These are phyloP conservation scores for Syzygium aqueum DNA, from an alignment of 345 rosid species.

Conservation along the genomic window DNA sequence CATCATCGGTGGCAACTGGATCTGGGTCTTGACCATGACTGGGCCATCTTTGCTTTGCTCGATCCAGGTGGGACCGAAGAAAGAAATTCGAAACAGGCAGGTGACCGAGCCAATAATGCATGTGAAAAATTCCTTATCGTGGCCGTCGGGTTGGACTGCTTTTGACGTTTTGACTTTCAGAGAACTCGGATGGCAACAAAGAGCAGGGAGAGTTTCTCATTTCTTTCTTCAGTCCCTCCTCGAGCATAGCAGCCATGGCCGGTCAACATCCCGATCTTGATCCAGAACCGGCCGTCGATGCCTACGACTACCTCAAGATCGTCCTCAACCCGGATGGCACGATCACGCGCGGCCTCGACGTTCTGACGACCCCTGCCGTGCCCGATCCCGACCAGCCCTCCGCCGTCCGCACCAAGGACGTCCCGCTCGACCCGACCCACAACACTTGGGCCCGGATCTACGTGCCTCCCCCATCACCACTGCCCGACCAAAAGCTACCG, in stretches of 20 bases:
- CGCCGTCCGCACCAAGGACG: slow-evolving; percentile 3
- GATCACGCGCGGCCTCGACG: no score
- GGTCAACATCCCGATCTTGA: no score
- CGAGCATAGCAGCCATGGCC: no score
- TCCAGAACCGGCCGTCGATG: no score
- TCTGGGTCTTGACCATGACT: no score
- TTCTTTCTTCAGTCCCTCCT: no score
- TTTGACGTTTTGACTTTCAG: background rate
- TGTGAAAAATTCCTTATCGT: background rate
- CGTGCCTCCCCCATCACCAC: slow-evolving; percentile 1
- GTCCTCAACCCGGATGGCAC: background rate
- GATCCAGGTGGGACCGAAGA: no score
- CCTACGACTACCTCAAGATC: background rate
- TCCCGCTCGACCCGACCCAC: background rate
- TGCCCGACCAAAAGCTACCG: slow-evolving; percentile 16
- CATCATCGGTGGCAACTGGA: background rate
- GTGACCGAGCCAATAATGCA: no score
- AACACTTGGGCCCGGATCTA: slow-evolving; percentile 4
- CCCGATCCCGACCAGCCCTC: background rate
- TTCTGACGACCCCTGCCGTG: background rate
- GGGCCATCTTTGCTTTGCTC: background rate
- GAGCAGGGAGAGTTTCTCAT: no score
- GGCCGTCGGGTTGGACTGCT: fast-evolving
- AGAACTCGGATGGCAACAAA: no score
- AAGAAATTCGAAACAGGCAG: no score